Evolutionary conservation across 352 stramenopile genomes (phyloP).

Genomic region (Globisporangium solare): DNA sequence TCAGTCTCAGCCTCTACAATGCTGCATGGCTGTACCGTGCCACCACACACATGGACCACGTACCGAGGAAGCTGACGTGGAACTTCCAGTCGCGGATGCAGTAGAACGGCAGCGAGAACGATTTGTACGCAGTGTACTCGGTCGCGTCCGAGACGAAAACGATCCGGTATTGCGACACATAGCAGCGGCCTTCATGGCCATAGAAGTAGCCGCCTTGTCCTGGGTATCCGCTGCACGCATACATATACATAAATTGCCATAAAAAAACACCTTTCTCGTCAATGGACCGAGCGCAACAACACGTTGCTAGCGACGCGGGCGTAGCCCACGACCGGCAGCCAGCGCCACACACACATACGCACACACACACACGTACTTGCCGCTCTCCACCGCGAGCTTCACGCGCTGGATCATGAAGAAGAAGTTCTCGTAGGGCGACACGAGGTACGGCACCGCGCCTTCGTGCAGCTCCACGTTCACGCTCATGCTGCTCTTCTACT

Average conservation of each 20-base stretch:
- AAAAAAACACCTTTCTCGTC: not conserved
- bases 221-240: constrained; percentile 54
- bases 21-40: not conserved
- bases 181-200: constrained; percentile 57
- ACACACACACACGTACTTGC: constrained; percentile 65
- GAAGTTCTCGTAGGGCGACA: constrained; percentile 76
- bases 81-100: constrained; percentile 73
- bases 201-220: constrained; percentile 82
- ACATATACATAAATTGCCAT: not conserved
- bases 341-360: constrained; percentile 11
- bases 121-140: constrained; percentile 44
- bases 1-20: not conserved
- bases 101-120: constrained; percentile 78
- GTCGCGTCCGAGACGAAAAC: constrained; percentile 53
- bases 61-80: constrained; percentile 56
- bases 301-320: not conserved
- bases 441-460: constrained; percentile 52
- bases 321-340: not conserved
- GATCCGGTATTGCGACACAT: constrained; percentile 73
- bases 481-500: constrained; percentile 39
- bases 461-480: constrained; percentile 73
- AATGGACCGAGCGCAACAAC: not conserved
- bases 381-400: constrained; percentile 72
- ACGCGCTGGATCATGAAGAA: constrained; percentile 72
- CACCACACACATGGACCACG: not conserved